Evolutionary conservation across 2,329 filamentous ascomycete genomes (phyloP).

Genomic region (Phyllachora maydis): DNA sequence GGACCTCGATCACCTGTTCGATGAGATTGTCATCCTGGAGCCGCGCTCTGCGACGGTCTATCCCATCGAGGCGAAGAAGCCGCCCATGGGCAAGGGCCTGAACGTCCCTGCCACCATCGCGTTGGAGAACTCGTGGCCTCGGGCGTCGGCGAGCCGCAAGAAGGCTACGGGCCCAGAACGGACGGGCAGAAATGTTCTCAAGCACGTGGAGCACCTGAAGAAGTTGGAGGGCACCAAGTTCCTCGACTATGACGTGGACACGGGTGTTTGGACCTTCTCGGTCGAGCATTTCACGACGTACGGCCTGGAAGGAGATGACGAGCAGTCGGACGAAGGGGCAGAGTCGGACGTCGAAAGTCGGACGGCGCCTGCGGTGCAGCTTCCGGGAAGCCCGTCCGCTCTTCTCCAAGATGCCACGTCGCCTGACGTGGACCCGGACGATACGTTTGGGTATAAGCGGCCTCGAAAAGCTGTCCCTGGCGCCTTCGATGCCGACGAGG

Average conservation of each 20-base stretch:
- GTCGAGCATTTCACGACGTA: slow-evolving; percentile 98
- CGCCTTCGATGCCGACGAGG: slow-evolving; percentile 43
- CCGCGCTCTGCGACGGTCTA: slow-evolving; percentile 80
- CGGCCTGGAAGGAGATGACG: slow-evolving; percentile 58
- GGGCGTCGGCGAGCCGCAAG: slow-evolving; percentile 38
- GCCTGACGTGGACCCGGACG: slow-evolving; percentile 23
- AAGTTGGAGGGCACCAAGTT: slow-evolving; percentile 66
- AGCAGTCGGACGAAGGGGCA: slow-evolving; percentile 9
- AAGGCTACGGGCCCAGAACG: slow-evolving; percentile 32
- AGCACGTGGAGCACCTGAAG: slow-evolving; percentile 67
- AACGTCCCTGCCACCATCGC: slow-evolving; percentile 79
- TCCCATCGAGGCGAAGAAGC: slow-evolving; percentile 54
- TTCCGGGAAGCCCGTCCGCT: slow-evolving; percentile 4
- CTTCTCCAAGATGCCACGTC: slow-evolving; percentile 6
- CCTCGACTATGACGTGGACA: slow-evolving; percentile 56
- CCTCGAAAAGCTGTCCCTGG: slow-evolving; percentile 44
- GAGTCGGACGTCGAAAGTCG: slow-evolving; percentile 12
- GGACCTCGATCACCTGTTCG: slow-evolving; percentile 62
- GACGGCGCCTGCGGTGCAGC: slow-evolving; percentile 8
- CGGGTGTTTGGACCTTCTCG: slow-evolving; percentile 74
- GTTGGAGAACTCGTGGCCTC: slow-evolving; percentile 88
- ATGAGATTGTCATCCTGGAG: slow-evolving; percentile 53
- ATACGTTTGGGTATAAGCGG: slow-evolving; percentile 34
- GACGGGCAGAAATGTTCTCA: slow-evolving; percentile 46
- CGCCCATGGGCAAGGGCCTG: slow-evolving; percentile 65